Percentiles rank a stretch among this genome's conserved stretches.
Evolutionary conservation across 768 basidiomycete species (phyloP).

Genomic region (Cystobasidium onofrii): DNA sequence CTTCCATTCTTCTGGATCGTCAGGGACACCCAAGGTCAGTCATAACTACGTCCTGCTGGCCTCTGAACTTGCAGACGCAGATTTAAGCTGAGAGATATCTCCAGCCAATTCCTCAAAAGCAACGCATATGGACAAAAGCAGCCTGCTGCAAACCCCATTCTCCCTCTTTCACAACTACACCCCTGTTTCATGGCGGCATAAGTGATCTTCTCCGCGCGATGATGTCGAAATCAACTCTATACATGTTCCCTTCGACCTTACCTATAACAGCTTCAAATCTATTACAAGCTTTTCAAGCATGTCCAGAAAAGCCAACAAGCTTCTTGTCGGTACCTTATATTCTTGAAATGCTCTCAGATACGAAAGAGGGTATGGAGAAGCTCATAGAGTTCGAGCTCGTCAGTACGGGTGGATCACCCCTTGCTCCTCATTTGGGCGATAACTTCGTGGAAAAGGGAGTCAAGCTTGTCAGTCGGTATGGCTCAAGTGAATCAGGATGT

Average conservation of each 20-base stretch:
- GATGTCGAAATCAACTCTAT: conserved; percentile 49
- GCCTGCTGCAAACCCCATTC: conserved; percentile 47
- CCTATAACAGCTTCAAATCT: conserved; percentile 52
- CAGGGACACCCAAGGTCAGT: conserved; percentile 50
- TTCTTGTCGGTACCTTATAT: conserved; percentile 47
- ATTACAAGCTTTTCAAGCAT: conserved; percentile 46
- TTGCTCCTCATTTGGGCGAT: conserved; percentile 55
- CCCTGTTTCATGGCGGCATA: conserved; percentile 48
- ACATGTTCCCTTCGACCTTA: conserved; percentile 50
- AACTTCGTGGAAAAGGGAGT: conserved; percentile 52
- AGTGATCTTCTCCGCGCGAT: conserved; percentile 50
- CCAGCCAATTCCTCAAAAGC: conserved; percentile 47
- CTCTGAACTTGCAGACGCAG: background rate
- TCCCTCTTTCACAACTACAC: conserved; percentile 50
- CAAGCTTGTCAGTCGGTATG: conserved; percentile 52
- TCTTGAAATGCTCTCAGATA: conserved; percentile 52
- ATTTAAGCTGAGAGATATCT: conserved; percentile 20
- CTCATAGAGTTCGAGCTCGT: conserved; percentile 52
- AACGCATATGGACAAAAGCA: conserved; percentile 45
- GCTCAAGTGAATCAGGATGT: conserved; percentile 48
- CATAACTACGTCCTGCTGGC: conserved; percentile 18
- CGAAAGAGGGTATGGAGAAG: conserved; percentile 49
- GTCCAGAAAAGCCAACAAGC: conserved; percentile 38
- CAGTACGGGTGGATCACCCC: conserved; percentile 53
- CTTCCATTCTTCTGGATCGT: conserved; percentile 52